Evolutionary conservation across 768 basidiomycete species (phyloP).

Genomic region (Tylopilus vinaceipallidus): DNA sequence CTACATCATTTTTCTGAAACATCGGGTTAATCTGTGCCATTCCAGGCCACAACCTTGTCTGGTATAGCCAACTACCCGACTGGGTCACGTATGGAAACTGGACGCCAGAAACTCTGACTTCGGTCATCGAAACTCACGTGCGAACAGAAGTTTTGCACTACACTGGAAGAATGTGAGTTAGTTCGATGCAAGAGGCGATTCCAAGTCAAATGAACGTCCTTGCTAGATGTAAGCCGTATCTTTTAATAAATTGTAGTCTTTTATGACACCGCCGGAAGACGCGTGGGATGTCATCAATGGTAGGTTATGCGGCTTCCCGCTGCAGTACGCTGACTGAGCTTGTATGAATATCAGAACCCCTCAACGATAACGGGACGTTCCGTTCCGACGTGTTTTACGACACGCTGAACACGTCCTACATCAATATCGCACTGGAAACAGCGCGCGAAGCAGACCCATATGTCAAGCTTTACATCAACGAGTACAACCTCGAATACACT

Average conservation of each 20-base stretch:
- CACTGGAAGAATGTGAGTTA: slow-evolving; percentile 14
- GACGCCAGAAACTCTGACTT: slow-evolving; percentile 12
- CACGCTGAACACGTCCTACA: slow-evolving; percentile 47
- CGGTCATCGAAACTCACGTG: slow-evolving; percentile 18
- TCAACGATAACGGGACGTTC: slow-evolving; percentile 59
- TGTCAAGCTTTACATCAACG: slow-evolving; percentile 35
- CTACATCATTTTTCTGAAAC: background rate
- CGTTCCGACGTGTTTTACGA: slow-evolving; percentile 52
- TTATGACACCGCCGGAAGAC: slow-evolving; percentile 7
- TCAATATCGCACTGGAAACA: slow-evolving; percentile 45
- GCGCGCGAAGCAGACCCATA: slow-evolving; percentile 31
- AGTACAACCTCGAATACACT: slow-evolving; percentile 25
- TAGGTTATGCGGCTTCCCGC: background rate
- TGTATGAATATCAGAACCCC: slow-evolving; percentile 8
- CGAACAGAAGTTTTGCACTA: slow-evolving; percentile 17
- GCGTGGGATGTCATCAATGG: slow-evolving; percentile 25
- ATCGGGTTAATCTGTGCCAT: background rate
- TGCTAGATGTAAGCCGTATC: too few species aligned
- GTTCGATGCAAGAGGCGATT: too few species aligned
- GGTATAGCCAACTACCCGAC: slow-evolving; percentile 14
- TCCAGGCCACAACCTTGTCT: slow-evolving; percentile 22
- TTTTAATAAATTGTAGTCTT: slow-evolving; percentile 11
- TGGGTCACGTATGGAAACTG: slow-evolving; percentile 18
- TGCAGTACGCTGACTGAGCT: background rate
- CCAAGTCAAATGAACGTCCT: too few species aligned